phyloP scores from a whole-genome alignment of 139 green algal species.

The Desmodesmus armatus region DNA sequence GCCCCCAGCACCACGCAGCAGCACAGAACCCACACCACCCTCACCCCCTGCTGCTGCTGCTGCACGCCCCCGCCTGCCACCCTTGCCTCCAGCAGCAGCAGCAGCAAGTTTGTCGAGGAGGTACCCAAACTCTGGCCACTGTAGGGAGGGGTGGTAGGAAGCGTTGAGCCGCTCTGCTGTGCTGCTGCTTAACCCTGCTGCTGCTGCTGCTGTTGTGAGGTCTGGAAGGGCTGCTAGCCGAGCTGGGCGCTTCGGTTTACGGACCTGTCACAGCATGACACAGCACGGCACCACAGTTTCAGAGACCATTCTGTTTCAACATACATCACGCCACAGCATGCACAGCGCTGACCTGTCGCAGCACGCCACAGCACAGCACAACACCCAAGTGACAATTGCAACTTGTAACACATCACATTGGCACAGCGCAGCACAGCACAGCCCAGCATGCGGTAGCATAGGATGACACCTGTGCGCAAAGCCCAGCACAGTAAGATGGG shows the following conservation, averaged over 20 bases:
- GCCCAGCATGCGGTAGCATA: not conserved
- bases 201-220: too few species aligned
- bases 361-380: too few species aligned
- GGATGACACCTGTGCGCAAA: not conserved
- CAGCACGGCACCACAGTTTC: not conserved
- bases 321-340: not conserved
- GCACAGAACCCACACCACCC: too few species aligned
- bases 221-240: not conserved
- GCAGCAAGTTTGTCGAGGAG: constrained; percentile 22
- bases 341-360: not conserved
- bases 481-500: not conserved
- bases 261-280: constrained; percentile 33
- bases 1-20: constrained; percentile 16
- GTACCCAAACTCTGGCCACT: constrained; percentile 41
- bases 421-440: too few species aligned
- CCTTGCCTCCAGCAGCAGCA: not conserved
- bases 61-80: not conserved
- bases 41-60: constrained; percentile 35
- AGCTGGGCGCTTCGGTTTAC: constrained; percentile 32
- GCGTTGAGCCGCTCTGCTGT: not conserved
- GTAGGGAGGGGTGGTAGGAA: constrained; percentile 8
- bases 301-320: too few species aligned
- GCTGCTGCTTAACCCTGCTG: not conserved
- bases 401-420: too few species aligned
- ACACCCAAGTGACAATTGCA: too few species aligned